Evolutionary conservation across 2,329 filamentous ascomycete species (phyloP).

Genomic region (Penicillium sp.): DNA sequence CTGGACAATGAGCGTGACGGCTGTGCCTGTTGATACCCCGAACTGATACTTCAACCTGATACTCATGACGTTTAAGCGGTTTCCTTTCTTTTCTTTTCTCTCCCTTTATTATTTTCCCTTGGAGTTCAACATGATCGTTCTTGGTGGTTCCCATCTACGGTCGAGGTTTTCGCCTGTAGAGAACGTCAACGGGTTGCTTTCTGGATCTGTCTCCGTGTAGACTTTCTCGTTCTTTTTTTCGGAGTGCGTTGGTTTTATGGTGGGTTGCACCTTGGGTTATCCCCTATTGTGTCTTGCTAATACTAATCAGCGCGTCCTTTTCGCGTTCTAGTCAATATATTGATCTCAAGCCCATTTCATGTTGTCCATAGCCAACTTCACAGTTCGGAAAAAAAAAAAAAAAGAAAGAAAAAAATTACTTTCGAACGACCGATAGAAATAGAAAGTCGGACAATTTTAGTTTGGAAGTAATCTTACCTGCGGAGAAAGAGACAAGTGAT

Average conservation of each 20-base stretch:
- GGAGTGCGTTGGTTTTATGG: not conserved
- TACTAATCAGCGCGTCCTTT: not conserved
- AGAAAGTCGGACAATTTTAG: not conserved
- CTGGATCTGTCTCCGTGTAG: slow-evolving; percentile 10
- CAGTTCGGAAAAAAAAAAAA: not conserved
- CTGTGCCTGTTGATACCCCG: slow-evolving; percentile 73
- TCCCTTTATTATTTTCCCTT: slow-evolving; percentile 17
- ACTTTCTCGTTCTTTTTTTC: slow-evolving; percentile 3
- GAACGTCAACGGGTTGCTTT: slow-evolving; percentile 11
- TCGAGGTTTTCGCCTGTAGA: slow-evolving; percentile 15
- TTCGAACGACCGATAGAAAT: not conserved
- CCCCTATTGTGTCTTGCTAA: not conserved
- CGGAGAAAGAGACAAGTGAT: not conserved
- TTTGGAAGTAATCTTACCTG: not conserved
- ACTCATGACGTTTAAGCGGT: slow-evolving; percentile 28
- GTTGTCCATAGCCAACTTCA: not conserved
- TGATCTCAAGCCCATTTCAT: not conserved
- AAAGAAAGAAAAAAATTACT: not conserved
- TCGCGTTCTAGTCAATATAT: not conserved
- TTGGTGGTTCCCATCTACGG: slow-evolving; percentile 9
- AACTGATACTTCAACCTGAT: slow-evolving; percentile 20
- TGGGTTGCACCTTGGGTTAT: not conserved
- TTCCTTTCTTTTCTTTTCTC: slow-evolving; percentile 18
- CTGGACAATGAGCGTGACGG: slow-evolving; percentile 91
- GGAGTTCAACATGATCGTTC: slow-evolving; percentile 9